Evolutionary conservation across 73 alveolate genomes (phyloP), one percentile per base, ranked within the genome.

Genomic region (Durusdinium trenchii): DNA sequence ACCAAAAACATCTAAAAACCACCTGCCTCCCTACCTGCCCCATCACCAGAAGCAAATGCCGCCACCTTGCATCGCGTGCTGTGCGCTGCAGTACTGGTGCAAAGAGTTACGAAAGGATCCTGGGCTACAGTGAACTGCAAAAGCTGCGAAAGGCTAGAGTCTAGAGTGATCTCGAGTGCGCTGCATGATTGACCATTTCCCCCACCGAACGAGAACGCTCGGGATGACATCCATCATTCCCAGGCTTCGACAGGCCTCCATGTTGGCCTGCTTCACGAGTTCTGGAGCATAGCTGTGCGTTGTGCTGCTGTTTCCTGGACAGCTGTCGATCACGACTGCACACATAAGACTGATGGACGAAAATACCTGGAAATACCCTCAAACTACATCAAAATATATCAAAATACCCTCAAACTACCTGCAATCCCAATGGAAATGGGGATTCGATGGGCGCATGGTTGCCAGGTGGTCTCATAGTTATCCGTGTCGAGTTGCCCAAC

Each of bases 251-350:
- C 69, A 57, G 12, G 94, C 94, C 94, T 84, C 94, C 2, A 36
- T 14, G 52, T 84, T 84, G 52, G 94, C 94, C 75, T 84, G 94
- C 52, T 35, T 51, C 28, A 84, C 52, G 52, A 84, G n/a, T 62
- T 84, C 94, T 10, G 94, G 94, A 51, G 94, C 50, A 84, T 50
- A 84, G 76, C 51, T 84, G 76, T 84, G 54, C 94, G 51, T 51
- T 73, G 61, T 82, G 26, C 47, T 12, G 50, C 94, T 36, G 50
- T 50, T 84, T 36, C 76, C 76, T 84, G 28, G 3, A 23, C 23
- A 12, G 69, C 69, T 57, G 69, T 23, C 30, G 48, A 48, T 23
- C 18, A 60, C 73, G 0, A 60, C 30, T 60, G 1, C 18, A 32
- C 73, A 23, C 73, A 1, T 23, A 60, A 60, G 30, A 60, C 18